Evolutionary conservation across 257 asterid species (phyloP).

Genomic region (Misopates orontium): DNA sequence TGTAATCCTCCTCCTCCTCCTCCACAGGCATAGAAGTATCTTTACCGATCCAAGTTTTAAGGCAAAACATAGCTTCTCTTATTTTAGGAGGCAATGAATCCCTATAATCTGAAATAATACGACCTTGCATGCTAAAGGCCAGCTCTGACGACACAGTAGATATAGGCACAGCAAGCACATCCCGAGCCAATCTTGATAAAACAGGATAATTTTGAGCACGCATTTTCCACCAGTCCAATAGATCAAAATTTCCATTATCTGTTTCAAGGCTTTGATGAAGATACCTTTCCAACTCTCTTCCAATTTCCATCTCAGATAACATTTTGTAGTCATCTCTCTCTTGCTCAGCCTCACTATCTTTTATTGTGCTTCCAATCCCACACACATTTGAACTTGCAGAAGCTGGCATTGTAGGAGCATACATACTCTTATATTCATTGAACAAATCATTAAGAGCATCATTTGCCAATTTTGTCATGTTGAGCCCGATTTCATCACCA

Average conservation of each 20-base stretch:
- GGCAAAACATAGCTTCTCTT: conserved; percentile 23
- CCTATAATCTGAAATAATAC: conserved; percentile 14
- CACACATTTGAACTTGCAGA: neutral
- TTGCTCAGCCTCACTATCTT: neutral
- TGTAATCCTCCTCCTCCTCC: neutral
- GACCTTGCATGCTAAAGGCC: conserved; percentile 6
- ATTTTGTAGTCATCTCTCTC: neutral
- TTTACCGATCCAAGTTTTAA: conserved; percentile 1
- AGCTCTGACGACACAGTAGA: conserved; percentile 10
- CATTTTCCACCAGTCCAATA: conserved; percentile 27
- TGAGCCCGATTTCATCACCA: neutral
- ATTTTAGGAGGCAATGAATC: conserved; percentile 5
- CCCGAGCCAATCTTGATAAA: conserved; percentile 20
- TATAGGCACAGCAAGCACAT: conserved; percentile 8
- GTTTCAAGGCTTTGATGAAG: neutral
- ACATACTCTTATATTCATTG: conserved; percentile 4
- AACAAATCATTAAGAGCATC: conserved; percentile 16
- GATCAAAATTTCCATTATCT: conserved; percentile 8
- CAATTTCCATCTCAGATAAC: neutral
- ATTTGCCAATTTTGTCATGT: neutral
- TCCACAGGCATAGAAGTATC: neutral
- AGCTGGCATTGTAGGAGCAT: neutral
- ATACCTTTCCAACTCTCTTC: conserved; percentile 11
- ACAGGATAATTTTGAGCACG: neutral
- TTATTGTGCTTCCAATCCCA: neutral